Evolutionary conservation across 495 filamentous ascomycete species (phyloP), one percentile per base, ranked within the genome.

Genomic region (Bombardia bombarda): DNA sequence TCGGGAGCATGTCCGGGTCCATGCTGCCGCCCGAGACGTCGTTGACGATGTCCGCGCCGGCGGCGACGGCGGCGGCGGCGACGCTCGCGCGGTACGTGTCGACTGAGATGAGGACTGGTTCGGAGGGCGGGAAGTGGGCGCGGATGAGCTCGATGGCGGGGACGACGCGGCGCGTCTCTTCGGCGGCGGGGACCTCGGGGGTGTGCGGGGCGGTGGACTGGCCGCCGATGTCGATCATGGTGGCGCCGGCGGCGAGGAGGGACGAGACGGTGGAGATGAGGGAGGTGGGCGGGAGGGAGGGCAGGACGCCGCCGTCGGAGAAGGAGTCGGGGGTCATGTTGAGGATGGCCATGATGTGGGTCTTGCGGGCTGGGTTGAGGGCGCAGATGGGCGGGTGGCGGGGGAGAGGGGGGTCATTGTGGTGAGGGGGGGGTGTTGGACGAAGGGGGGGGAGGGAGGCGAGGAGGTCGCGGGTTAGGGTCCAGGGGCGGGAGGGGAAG

Each of bases 321-420:
- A 97, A 97, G 30, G 92, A 97, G 69, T 98, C 92, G 8, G 90
- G 92, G 1, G 90, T 96, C 44, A 95, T 69, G 66, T 98, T 98
- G 39, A 96, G 73, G 51, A 98, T 93, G 23, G 86, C 84, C 92
- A 98, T 97, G 31, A 96, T 63, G 41, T 80, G 77, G 2, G 90
- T 96, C 33, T 67, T 68, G 32, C 86, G 82, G 39, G 62, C 68
- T 0, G 79, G 67, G 46, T 79, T 70, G 24, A 82, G 75, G 18
- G 84, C 71, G 31, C 77, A 74, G 5, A 95, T 65, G 1, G 81
- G 72, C 10, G 74, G 67, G 28, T 80, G 70, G 33, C 57, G 52
- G 7, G 69, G 48, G 2, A 78, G 78, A 41, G 94, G 72, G 13
- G 82, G 82, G 1, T 86, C 87, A 13, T 82, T 57, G 42, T 84